Base-by-base conservation (phyloP, 129 eudicot species). In the Tagetes patula region DNA sequence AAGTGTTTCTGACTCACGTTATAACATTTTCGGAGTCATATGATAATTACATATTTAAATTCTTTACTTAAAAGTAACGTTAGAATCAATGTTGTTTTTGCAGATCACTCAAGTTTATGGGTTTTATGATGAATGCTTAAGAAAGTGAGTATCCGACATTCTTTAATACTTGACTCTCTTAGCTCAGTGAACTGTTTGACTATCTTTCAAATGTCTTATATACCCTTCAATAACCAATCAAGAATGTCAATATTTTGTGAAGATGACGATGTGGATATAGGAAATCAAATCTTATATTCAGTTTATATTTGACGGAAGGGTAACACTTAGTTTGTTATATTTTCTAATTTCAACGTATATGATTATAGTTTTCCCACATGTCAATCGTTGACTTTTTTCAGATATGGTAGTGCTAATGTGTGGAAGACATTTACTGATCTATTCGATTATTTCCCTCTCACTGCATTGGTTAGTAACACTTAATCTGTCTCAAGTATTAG, bases 41-140 rank as follows among this genome's bases (percentile, higher is more conserved):
- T 20, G 27, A 20, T 20, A 20, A 20, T 20, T 20, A 20, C 27
- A 20, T 20, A 20, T 20, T 20, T 20, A 20, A 20, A 20, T 20
- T 20, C 27, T 20, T 20, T 20, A 20, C 27, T 20, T 20, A 20
- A 20, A 20, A 20, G 27, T 20, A 20, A 20, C 27, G 27, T 20
- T 20, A 20, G 27, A 20, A 20, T 20, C 27, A 20, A 20, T 20
- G 27, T 20, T 20, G 27, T 20, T 20, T 20, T 20, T 82, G 80
- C 95, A 91, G 92, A 91, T 91, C 53, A 91, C 97, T 58, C 97
- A 91, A 83, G 92, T 91, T 46, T 91, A 91, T 79, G 97, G 97
- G 30, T 91, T 91, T 67, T 91, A 91, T 77, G 97, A 91, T 65
- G 97, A 91, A 82, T 88, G 97, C 84, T 87, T 91, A 36, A 87